A percentile compares a stretch with the other conserved stretches of the same genome.
These are phyloP conservation scores for Penicillium sp. DNA, from an alignment of 2,329 filamentous ascomycete genomes.

Conservation along the genomic window DNA sequence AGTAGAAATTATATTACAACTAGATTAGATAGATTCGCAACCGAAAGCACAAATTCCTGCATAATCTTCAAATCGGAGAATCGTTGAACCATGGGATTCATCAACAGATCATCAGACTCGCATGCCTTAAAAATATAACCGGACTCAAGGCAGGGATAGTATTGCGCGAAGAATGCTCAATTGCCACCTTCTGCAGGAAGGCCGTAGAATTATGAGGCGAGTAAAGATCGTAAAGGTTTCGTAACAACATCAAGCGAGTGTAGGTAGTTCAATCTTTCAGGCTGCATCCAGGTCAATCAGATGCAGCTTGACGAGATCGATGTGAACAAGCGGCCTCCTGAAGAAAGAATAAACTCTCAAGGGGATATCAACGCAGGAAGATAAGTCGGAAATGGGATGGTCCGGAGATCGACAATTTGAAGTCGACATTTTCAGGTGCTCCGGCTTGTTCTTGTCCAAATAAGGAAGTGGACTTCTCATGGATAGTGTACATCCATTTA, in stretches of 20 bases:
- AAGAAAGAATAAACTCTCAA: conserved; percentile 5
- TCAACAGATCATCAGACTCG: conserved; percentile 14
- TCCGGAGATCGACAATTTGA: conserved; percentile 1
- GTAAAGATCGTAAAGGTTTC: conserved; percentile 25
- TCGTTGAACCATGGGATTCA: conserved; percentile 9
- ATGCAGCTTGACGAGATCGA: not conserved
- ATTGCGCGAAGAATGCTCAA: not conserved
- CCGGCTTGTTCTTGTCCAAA: not conserved
- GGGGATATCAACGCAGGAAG: conserved; percentile 15
- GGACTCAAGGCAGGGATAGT: not conserved
- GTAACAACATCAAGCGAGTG: conserved; percentile 23
- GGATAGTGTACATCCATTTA: conserved; percentile 12
- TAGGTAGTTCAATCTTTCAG: conserved; percentile 1
- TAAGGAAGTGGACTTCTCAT: not conserved
- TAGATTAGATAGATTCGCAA: conserved; percentile 11
- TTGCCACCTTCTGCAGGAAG: not conserved
- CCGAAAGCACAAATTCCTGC: not conserved
- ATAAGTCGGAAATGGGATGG: not conserved
- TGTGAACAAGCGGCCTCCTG: conserved; percentile 6
- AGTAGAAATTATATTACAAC: conserved; percentile 26
- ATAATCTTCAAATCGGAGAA: not conserved
- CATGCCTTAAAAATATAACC: not conserved
- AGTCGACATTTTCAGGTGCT: not conserved
- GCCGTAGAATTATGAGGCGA: not conserved
- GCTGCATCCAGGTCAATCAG: not conserved